Base-by-base conservation (phyloP, 179 eudicot genomes). In the Pouteria campechiana region DNA sequence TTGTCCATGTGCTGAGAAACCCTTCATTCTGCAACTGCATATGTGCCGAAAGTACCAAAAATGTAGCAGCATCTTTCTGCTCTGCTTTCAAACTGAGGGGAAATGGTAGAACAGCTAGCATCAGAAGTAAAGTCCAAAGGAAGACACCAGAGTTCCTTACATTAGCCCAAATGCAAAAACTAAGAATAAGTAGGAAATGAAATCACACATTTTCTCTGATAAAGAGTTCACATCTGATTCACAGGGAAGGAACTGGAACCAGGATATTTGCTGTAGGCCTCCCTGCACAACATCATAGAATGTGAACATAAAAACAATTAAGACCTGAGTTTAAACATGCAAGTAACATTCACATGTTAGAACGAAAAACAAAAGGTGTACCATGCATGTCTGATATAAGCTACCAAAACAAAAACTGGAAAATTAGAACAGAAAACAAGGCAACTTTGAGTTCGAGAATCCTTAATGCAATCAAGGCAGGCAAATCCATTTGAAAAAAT, bases 181-280 rank as follows among this genome's bases (percentile, higher is more conserved):
- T 9, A 36, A 17, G 13, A 17, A 19, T 3, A 6, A 12, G 38
- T 47, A 30, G 19, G 33, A 11, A 22, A 21, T 24, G 34, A 47
- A 52, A 21, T 1, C 41, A 46, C 33, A 87, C 96, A 92, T 80
- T 63, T 69, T 75, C 43, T 80, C 88, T 15, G 83, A 65, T 25
- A 75, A 50, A 7, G 64, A 47, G 31, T 62, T 70, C 47, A 63
- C 52, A 57, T 78, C 85, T 13, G 75, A 72, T 43, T 88, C 95
- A 51, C 64, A 57, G 1, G 97, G 89, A 35, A 84, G 83, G 64
- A 81, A 86, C 69, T 89, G 95, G 44, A 81, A 89, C 97, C 97
- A 89, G 17, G 95, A 71, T 57, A 89, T 46, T 54, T 81, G 95
- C 61, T 74, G 73, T 48, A 78, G 74, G 25, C 95, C 97, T 38